Base-by-base conservation (phyloP, 176 grass and related monocot genomes). In the Areca catechu region DNA sequence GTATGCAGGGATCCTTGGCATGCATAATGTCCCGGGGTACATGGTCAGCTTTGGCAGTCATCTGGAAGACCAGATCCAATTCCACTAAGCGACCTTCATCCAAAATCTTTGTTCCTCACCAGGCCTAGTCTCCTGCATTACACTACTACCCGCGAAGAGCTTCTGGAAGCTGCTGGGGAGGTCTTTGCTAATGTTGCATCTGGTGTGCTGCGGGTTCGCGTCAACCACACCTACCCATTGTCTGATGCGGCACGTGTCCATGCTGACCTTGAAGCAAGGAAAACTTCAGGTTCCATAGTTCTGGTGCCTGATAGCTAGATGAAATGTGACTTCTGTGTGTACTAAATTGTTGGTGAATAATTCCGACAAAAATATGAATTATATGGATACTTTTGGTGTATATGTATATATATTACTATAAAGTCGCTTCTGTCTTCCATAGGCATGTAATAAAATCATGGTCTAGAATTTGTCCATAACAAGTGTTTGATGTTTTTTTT, bases 241-340 rank as follows among this genome's bases (percentile, higher is more conserved):
- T 72, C 71, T 7, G 78, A 90, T 68, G 86, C 78, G 4, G 82
- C 74, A 49, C 67, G 71, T 1, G 71, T 71, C 4, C 81, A 85
- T 63, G 50, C 18, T 0, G 81, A 82, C 68, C 86, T 90, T 5
- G 78, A 90, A 49, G 74, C 71, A 7, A 47, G 86, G 20, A 81
- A 74, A 43, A 82, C 86, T 49, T 81, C 64, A 29, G 86, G 82
- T 9, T 90, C 86, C 4, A 50, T 85, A 48, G 74, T 85, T 57
- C 75, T 85, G 49, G 7, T 85, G 22, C 77, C 78, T 47, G 66
- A 73, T 60, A 57, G 28, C 28, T 79, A 82, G 69, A 15, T 43
- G 10, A 43, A 2, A 14, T 43, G 34, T 12, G 34, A 43, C 34
- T 43, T 43, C 34, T 14, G 34, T 43, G 34, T 12, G 34, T 12